Base-by-base conservation (phyloP, 2,329 filamentous ascomycete genomes). In the Colletotrichum sp. region DNA sequence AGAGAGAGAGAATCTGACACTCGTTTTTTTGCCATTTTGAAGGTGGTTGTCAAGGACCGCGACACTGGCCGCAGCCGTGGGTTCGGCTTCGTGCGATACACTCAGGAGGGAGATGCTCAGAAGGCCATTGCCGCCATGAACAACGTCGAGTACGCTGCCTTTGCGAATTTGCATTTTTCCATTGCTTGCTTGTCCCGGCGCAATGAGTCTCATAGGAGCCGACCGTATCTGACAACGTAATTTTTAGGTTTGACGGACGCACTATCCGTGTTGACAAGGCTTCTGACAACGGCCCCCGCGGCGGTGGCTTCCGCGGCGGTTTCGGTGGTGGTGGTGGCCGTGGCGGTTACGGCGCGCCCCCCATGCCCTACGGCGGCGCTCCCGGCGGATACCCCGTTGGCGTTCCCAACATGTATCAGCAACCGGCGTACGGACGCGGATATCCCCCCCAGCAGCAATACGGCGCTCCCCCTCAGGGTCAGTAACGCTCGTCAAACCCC, bases 1-100 rank as follows among this genome's bases (percentile, higher is more conserved):
- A 30, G 64, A 64, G 64, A 64, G 55, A 30, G 60, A 71, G 70
- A 66, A 73, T 80, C 77, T 81, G 72, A 80, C 76, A 44, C 76
- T 72, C 63, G 72, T 66, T 74, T 65, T 63, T 60, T 36, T 62
- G 12, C 71, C 64, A 26, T 57, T 67, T 68, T 76, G 26, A 82
- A 99, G 96, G 95, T 98, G 78, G 96, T 99, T 80, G 96, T 99
- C 82, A 99, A 98, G 89, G 96, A 99, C 86, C 95, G 96, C 82
- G 96, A 99, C 84, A 98, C 96, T 82, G 95, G 95, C 81, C 95
- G 96, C 85, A 98, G 96, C 90, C 95, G 97, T 85, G 97, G 97
- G 77, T 99, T 99, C 85, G 97, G 97, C 64, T 99, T 99, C 85
- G 96, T 99, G 78, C 95, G 96, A 81, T 99, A 96, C 87, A 88